Evolutionary conservation across 2,329 filamentous ascomycete species (phyloP).

Genomic region (Fragosphaeria purpurea): DNA sequence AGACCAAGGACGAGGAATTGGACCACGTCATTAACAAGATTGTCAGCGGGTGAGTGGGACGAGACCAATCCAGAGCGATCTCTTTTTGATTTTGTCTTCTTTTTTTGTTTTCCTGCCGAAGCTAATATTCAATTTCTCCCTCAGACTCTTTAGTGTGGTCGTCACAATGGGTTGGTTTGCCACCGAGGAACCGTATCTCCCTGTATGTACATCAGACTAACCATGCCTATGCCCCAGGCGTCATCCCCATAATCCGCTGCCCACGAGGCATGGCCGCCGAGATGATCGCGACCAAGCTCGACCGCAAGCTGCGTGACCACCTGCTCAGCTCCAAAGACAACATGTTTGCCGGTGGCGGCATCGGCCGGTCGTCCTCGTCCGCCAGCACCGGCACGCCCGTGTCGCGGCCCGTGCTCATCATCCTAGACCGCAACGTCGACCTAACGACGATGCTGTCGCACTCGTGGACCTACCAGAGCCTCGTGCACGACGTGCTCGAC

Average conservation of each 20-base stretch:
- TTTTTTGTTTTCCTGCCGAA: too few species aligned
- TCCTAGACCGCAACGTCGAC: slow-evolving; percentile 92
- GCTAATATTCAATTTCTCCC: too few species aligned
- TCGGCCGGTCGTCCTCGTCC: slow-evolving; percentile 46
- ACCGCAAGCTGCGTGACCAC: slow-evolving; percentile 91
- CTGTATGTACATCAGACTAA: slow-evolving; percentile 15
- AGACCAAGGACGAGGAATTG: slow-evolving; percentile 81
- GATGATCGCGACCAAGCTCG: slow-evolving; percentile 86
- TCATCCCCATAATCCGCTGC: slow-evolving; percentile 91
- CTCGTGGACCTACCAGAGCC: slow-evolving; percentile 70
- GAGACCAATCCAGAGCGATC: background rate
- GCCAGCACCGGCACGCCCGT: slow-evolving; percentile 54
- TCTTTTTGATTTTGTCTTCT: background rate
- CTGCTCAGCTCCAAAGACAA: slow-evolving; percentile 97
- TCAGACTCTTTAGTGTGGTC: slow-evolving; percentile 76
- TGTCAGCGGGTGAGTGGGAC: slow-evolving; percentile 55
- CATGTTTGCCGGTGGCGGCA: slow-evolving; percentile 57
- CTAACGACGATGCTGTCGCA: slow-evolving; percentile 98
- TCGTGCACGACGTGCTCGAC: slow-evolving; percentile 57
- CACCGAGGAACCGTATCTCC: too few species aligned
- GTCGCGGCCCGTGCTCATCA: slow-evolving; percentile 78
- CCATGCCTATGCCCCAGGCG: slow-evolving; percentile 38
- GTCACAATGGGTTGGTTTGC: slow-evolving; percentile 78
- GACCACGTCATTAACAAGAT: slow-evolving; percentile 82
- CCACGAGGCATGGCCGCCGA: slow-evolving; percentile 89